Base-by-base conservation (phyloP, 192 early-diverging fungal species). In the Coemansia sp. region DNA sequence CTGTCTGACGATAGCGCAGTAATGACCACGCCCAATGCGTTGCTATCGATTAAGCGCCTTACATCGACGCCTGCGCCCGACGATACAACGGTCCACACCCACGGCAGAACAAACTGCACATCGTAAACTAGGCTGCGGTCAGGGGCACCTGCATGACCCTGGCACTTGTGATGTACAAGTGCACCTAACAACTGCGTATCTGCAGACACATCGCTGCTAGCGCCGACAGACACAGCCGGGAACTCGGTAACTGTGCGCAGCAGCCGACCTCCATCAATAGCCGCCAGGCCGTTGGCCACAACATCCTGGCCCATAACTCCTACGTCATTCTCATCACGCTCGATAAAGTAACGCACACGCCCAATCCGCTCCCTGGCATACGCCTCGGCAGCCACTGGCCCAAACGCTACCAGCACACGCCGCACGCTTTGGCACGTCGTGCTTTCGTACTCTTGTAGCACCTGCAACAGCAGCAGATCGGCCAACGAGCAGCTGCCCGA, bases 281-380 rank as follows among this genome's bases (percentile, higher is more conserved):
- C 32, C 2, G 58, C 60, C 25, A 81, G 19, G 7, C 73, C 79
- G n/a, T 56, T 54, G 1, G 66, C 60, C 14, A 81, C 19, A 2
- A 59, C 63, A 32, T 81, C 79, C 3, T 65, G 66, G 48, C 56
- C 54, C 9, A 81, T 61, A 21, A 66, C 60, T 49, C 79, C 79
- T 2, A 81, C 47, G 8, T 66, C 66, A 54, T 81, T 81, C 37
- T 75, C 79, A 25, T 72, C 63, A 29, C 79, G 70, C 39, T 73
- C 65, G 12, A 82, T 73, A 29, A 67, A 19, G 35, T 77, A 82
- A 17, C 59, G 35, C 8, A 48, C 48, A 14, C 75, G 66, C 9
- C 66, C 56, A 14, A 77, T n/a, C 24, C 75, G 60, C 41, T 69
- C 70, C n/a, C 62, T 61, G 14, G 22, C 17, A 29, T 74, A 73